A percentile compares a stretch with the other conserved stretches of the same genome.
Conservation (phyloP, 2,329 filamentous ascomycete genomes). For the Cladosporium halotolerans region DNA sequence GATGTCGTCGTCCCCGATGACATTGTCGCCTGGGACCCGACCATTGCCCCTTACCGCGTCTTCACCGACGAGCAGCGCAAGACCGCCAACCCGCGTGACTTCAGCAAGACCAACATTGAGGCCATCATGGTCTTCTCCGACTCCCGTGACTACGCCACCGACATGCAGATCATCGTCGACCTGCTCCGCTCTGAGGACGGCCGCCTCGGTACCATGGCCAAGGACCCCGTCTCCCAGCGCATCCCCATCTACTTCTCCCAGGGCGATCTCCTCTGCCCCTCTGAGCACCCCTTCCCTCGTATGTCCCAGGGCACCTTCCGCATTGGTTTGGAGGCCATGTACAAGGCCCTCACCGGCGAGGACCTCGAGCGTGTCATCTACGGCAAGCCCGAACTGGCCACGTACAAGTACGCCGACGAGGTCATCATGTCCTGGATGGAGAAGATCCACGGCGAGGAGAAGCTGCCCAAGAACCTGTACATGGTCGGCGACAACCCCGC, state of each 20-base stretch:
- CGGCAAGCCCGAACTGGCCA: slow-evolving; percentile 67
- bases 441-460: slow-evolving; percentile 65
- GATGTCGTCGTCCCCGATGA: slow-evolving; percentile 69
- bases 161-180: slow-evolving; percentile 72
- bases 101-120: slow-evolving; percentile 64
- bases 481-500: slow-evolving; percentile 72
- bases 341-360: slow-evolving; percentile 61
- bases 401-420: slow-evolving; percentile 74
- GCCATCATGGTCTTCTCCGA: slow-evolving; percentile 71
- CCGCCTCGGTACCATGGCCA: slow-evolving; percentile 56
- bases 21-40: slow-evolving; percentile 63
- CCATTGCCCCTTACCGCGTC: slow-evolving; percentile 61
- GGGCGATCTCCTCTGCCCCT: slow-evolving; percentile 56
- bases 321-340: slow-evolving; percentile 67
- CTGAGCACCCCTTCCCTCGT: slow-evolving; percentile 50
- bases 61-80: slow-evolving; percentile 63
- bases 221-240: slow-evolving; percentile 58
- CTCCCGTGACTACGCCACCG: slow-evolving; percentile 66
- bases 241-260: slow-evolving; percentile 72
- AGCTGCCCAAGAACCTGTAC: slow-evolving; percentile 63
- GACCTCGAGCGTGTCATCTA: slow-evolving; percentile 71
- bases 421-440: slow-evolving; percentile 70
- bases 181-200: slow-evolving; percentile 63
- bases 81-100: slow-evolving; percentile 63
- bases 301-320: slow-evolving; percentile 72